Conservation (phyloP, 495 filamentous ascomycete species). For the Hyaloscypha finlandica region DNA sequence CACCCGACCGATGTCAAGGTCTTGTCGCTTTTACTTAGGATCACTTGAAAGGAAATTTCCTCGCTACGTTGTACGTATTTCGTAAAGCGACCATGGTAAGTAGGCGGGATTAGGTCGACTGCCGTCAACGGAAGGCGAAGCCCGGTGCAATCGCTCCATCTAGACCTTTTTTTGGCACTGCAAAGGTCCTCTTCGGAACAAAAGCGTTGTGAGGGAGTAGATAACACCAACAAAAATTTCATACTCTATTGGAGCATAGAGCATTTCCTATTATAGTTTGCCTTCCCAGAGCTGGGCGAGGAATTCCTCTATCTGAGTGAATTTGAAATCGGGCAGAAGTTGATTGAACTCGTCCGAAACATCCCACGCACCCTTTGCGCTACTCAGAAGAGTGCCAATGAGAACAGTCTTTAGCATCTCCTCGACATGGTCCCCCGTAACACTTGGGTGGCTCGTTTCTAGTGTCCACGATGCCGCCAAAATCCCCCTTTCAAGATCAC, state of each 20-base stretch:
- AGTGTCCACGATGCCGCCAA: constrained; percentile 49
- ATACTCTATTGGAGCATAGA: neutral
- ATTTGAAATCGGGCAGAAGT: constrained; percentile 53
- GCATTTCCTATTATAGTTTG: constrained; percentile 33
- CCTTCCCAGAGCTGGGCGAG: constrained; percentile 47
- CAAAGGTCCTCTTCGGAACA: too few relatives aligned
- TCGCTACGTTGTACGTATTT: too few relatives aligned
- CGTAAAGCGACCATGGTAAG: too few relatives aligned
- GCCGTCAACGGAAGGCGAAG: too few relatives aligned
- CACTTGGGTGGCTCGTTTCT: constrained; percentile 42
- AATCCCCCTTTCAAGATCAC: constrained; percentile 47
- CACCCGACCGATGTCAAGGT: too few relatives aligned
- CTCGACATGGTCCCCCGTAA: constrained; percentile 44
- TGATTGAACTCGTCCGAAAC: constrained; percentile 56
- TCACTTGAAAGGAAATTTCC: too few relatives aligned
- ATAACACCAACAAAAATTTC: too few relatives aligned
- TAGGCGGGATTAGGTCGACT: too few relatives aligned
- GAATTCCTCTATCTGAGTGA: constrained; percentile 50
- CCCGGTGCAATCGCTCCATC: too few relatives aligned
- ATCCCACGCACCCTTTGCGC: constrained; percentile 39
- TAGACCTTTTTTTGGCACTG: too few relatives aligned
- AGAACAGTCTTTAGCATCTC: constrained; percentile 32
- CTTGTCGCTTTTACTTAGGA: too few relatives aligned
- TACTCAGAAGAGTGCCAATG: constrained; percentile 44
- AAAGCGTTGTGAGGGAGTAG: too few relatives aligned